Evolutionary conservation across 2,329 filamentous ascomycete genomes (phyloP).

Genomic region (Metarhizium sp.): DNA sequence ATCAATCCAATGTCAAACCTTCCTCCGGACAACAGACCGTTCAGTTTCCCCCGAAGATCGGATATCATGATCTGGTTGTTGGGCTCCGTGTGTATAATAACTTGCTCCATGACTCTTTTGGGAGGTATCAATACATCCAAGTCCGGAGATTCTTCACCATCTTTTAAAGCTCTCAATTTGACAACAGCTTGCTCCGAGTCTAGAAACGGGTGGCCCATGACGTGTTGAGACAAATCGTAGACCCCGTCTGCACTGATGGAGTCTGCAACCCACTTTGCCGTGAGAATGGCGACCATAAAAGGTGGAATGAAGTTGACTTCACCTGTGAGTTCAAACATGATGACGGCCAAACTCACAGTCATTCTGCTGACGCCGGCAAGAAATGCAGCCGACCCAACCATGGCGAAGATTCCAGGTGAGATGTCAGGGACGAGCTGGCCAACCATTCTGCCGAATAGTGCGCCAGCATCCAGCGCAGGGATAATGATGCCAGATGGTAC

Average conservation of each 20-base stretch:
- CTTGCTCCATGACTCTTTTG: conserved; percentile 43
- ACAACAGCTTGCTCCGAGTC: conserved; percentile 38
- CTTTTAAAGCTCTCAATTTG: conserved; percentile 23
- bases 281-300: conserved; percentile 49
- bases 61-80: conserved; percentile 27
- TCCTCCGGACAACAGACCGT: conserved; percentile 35
- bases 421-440: conserved; percentile 29
- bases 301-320: conserved; percentile 48
- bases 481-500: conserved; percentile 53
- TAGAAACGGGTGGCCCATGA: conserved; percentile 49
- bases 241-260: conserved; percentile 41
- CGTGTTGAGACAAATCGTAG: conserved; percentile 50
- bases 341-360: conserved; percentile 48
- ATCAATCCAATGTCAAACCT: conserved; percentile 50
- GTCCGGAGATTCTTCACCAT: conserved; percentile 18
- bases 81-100: conserved; percentile 37
- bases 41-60: conserved; percentile 34
- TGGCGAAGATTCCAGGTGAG: conserved; percentile 50
- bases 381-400: conserved; percentile 50
- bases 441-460: conserved; percentile 46
- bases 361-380: conserved; percentile 49
- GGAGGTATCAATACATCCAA: conserved; percentile 43
- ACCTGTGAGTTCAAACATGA: conserved; percentile 53
- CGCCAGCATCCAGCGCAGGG: conserved; percentile 47
- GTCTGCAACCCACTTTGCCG: conserved; percentile 51